Evolutionary conservation across 179 eudicot species (phyloP).

Genomic region (Kewa caespitosa): DNA sequence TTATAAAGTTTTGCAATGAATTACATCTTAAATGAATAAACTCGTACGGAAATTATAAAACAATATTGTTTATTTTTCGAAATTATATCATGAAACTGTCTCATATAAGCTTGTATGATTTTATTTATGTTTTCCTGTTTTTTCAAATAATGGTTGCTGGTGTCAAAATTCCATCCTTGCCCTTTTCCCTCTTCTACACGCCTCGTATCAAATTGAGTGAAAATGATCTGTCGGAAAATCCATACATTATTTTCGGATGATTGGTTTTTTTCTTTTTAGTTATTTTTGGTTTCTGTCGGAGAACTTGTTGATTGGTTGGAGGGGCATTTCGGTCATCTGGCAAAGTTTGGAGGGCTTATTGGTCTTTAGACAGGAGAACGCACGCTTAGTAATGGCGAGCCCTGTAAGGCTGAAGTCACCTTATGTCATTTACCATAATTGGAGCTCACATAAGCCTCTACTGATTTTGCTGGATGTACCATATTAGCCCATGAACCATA

Average conservation of each 20-base stretch:
- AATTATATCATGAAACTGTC: no score
- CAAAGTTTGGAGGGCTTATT: no score
- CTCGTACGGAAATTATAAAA: no score
- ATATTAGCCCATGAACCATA: conserved; percentile 3
- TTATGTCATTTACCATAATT: conserved; percentile 31
- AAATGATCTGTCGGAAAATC: conserved; percentile 31
- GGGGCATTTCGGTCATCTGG: conserved; percentile 10
- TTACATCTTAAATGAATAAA: no score
- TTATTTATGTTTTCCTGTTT: not conserved
- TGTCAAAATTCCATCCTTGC: conserved; percentile 18
- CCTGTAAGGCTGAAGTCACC: conserved; percentile 30
- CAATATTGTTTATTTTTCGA: not conserved
- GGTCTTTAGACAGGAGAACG: conserved; percentile 1
- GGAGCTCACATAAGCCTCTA: conserved; percentile 15
- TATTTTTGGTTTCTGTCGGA: conserved; percentile 10
- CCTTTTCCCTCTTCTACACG: conserved; percentile 39
- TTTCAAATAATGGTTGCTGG: not conserved
- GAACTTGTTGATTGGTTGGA: conserved; percentile 9
- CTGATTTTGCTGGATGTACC: conserved; percentile 10
- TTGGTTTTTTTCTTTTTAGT: not conserved
- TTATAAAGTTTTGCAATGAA: no score
- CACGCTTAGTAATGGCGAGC: not conserved
- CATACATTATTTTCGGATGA: conserved; percentile 13
- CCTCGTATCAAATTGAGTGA: conserved; percentile 39
- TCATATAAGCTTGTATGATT: no score